Conservation (phyloP, 192 early-diverging fungal genomes). For the Cladochytrium replicatum region DNA sequence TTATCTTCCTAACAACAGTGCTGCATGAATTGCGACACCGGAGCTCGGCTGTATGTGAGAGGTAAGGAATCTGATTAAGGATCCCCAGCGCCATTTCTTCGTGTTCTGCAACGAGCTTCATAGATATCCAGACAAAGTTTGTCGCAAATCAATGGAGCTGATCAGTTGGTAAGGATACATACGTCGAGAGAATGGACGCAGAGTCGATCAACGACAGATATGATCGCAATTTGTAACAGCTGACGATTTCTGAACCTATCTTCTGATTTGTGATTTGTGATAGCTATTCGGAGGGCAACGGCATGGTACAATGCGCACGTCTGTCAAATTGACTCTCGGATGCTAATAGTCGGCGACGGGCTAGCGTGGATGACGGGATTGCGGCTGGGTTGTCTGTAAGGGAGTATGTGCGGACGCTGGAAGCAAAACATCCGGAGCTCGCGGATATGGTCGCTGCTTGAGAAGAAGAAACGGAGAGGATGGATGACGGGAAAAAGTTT, state of each 20-base stretch:
- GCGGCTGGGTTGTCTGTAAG: constrained; percentile 51
- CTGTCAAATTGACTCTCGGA: too few relatives aligned
- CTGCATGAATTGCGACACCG: constrained; percentile 83
- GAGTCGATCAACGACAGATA: constrained; percentile 94
- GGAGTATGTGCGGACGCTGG: constrained; percentile 64
- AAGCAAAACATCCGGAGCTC: constrained; percentile 78
- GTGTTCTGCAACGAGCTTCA: constrained; percentile 96
- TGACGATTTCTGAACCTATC: neutral
- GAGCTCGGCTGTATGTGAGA: constrained; percentile 67
- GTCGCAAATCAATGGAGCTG: too few relatives aligned
- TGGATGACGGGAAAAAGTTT: constrained; percentile 46
- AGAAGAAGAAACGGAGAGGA: constrained; percentile 21
- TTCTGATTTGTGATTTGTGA: neutral
- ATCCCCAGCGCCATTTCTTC: constrained; percentile 69
- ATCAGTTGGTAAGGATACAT: constrained; percentile 75
- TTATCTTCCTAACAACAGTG: constrained; percentile 90
- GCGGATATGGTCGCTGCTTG: constrained; percentile 74
- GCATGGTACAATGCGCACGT: constrained; percentile 83
- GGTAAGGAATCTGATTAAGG: constrained; percentile 64
- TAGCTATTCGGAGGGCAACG: constrained; percentile 75
- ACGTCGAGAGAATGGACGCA: constrained; percentile 64
- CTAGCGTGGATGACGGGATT: too few relatives aligned
- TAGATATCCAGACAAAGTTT: too few relatives aligned
- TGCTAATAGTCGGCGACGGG: too few relatives aligned
- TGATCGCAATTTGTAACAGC: constrained; percentile 72